Percentiles rank a stretch among this genome's conserved stretches.
These are phyloP conservation scores for Pyricularia grisea DNA, from an alignment of 2,329 filamentous ascomycete species.

Conservation along the genomic window DNA sequence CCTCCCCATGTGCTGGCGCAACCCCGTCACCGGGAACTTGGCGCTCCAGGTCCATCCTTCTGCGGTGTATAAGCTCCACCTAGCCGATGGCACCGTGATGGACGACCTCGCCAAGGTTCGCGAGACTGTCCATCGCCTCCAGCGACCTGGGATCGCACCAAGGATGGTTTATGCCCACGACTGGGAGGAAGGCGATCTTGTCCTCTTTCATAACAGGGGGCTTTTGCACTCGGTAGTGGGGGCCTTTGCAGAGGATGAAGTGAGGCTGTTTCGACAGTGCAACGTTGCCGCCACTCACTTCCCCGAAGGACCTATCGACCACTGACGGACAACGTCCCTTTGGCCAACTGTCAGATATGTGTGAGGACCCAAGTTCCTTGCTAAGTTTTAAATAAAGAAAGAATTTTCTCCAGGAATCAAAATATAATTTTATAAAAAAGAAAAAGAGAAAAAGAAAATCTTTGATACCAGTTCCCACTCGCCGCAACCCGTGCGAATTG, in stretches of 20 bases:
- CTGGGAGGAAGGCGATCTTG: slow-evolving; percentile 68
- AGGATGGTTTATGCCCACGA: slow-evolving; percentile 62
- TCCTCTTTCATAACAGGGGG: slow-evolving; percentile 71
- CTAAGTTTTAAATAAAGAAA: too few species aligned
- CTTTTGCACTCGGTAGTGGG: slow-evolving; percentile 68
- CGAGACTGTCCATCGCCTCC: slow-evolving; percentile 58
- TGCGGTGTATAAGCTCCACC: slow-evolving; percentile 59
- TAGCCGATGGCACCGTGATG: slow-evolving; percentile 56
- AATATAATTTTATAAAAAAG: too few species aligned
- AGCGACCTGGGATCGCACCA: slow-evolving; percentile 64
- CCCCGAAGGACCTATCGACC: slow-evolving; percentile 7
- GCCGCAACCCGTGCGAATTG: too few species aligned
- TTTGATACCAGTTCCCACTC: too few species aligned
- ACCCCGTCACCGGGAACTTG: slow-evolving; percentile 60
- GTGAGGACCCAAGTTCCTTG: too few species aligned
- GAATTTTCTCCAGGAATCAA: too few species aligned
- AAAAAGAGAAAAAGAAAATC: too few species aligned
- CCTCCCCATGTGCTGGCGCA: slow-evolving; percentile 70
- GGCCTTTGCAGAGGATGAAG: slow-evolving; percentile 63
- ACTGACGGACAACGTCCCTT: too few species aligned
- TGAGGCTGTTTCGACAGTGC: slow-evolving; percentile 68
- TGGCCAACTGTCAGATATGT: too few species aligned
- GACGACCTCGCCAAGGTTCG: slow-evolving; percentile 58
- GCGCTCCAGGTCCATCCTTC: slow-evolving; percentile 68
- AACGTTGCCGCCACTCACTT: slow-evolving; percentile 57